Conservation (phyloP, 371 early-diverging fungal species). For the Mucor ambiguus region DNA sequence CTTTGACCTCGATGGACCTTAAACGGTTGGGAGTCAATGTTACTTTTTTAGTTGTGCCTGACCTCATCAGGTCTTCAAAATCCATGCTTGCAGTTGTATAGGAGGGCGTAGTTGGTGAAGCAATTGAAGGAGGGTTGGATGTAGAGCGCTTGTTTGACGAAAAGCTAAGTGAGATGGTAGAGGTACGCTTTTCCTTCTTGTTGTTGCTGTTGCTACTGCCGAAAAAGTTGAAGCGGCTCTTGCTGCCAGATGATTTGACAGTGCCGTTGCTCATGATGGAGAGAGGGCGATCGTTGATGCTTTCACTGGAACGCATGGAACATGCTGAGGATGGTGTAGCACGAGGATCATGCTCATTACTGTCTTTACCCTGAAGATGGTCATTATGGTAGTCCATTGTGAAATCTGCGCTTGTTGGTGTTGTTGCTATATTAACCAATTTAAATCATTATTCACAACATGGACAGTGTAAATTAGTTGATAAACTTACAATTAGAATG, state of each 20-base stretch:
- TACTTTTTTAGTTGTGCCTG: slow-evolving; percentile 61
- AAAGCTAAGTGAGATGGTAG: slow-evolving; percentile 12
- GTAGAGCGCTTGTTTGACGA: slow-evolving; percentile 2
- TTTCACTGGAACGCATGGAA: slow-evolving; percentile 25
- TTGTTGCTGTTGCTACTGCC: slow-evolving; percentile 4
- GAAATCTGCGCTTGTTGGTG: slow-evolving; percentile 4
- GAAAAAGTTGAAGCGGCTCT: slow-evolving; percentile 25
- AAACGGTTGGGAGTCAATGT: slow-evolving; percentile 65
- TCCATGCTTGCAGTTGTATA: slow-evolving; percentile 28
- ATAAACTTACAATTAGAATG: slow-evolving; percentile 21
- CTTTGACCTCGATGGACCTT: slow-evolving; percentile 56
- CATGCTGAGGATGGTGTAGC: slow-evolving; percentile 13
- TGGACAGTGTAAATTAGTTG: not conserved
- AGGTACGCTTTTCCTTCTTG: slow-evolving; percentile 15
- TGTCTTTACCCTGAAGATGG: slow-evolving; percentile 7
- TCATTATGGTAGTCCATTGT: slow-evolving; percentile 8
- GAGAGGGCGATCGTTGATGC: slow-evolving; percentile 19
- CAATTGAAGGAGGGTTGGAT: slow-evolving; percentile 4
- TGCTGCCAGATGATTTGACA: slow-evolving; percentile 20
- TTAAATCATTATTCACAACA: not conserved
- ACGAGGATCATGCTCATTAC: slow-evolving; percentile 6
- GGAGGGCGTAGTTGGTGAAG: slow-evolving; percentile 21
- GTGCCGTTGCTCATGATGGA: slow-evolving; percentile 21
- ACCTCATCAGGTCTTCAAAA: slow-evolving; percentile 62
- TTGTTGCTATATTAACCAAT: slow-evolving; percentile 20